Percentiles rank a stretch among this genome's conserved stretches.
Conservation (phyloP, 306 rosid genomes). For the Quercus suber region DNA sequence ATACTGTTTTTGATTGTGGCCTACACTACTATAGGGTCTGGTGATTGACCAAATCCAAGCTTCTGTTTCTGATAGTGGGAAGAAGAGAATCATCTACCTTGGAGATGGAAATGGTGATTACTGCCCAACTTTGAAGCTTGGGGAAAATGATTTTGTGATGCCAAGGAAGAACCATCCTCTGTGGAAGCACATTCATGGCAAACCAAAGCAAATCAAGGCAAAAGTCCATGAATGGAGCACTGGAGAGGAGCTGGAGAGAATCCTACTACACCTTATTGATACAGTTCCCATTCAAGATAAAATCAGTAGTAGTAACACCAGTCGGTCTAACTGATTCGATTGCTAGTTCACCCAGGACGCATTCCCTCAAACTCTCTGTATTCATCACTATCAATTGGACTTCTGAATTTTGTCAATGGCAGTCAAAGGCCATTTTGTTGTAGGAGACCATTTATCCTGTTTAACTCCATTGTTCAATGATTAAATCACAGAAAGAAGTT, state of each 20-base stretch:
- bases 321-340: neutral
- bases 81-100: slow-evolving; percentile 51
- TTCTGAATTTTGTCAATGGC: slow-evolving; percentile 6
- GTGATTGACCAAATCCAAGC: slow-evolving; percentile 54
- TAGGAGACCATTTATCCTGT: neutral
- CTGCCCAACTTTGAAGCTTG: slow-evolving; percentile 75
- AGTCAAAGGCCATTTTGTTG: neutral
- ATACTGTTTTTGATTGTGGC: neutral
- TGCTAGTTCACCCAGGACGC: slow-evolving; percentile 6
- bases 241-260: slow-evolving; percentile 69
- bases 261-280: slow-evolving; percentile 44
- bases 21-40: slow-evolving; percentile 46
- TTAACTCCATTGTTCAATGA: neutral
- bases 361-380: neutral
- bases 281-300: slow-evolving; percentile 6
- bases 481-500: neutral
- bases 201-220: slow-evolving; percentile 47
- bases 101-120: slow-evolving; percentile 90
- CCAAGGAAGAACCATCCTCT: slow-evolving; percentile 74
- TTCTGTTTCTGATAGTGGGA: slow-evolving; percentile 32
- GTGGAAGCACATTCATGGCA: slow-evolving; percentile 39
- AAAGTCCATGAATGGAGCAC: slow-evolving; percentile 64
- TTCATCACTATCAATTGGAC: slow-evolving; percentile 3
- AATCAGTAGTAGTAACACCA: neutral
- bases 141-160: slow-evolving; percentile 63